Base-by-base conservation (phyloP, 129 eudicot genomes). In the Rutidosis leptorrhynchoides region DNA sequence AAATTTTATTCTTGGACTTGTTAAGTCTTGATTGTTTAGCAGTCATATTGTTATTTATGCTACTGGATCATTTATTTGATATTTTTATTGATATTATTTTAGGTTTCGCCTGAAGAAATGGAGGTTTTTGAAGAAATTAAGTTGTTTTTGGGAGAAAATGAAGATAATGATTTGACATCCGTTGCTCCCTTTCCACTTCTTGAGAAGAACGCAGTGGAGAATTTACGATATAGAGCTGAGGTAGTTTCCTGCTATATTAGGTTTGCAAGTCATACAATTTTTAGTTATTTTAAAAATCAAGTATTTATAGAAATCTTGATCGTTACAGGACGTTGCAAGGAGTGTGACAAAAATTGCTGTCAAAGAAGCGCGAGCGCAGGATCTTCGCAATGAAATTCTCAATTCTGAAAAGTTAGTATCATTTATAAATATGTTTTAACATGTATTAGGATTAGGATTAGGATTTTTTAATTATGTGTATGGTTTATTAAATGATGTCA, bases 181-280 rank as follows among this genome's bases (percentile, higher is more conserved):
- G 78, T 94, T 61, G 87, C 85, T 63, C 87, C 87, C 37, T 94
- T 89, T 75, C 94, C 94, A 68, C 83, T 84, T 71, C 84, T 87
- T n/a, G 80, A 77, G 64, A 85, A 84, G 81, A 86, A 84, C 68
- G 99, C 97, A 1, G 97, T 89, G 63, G 99, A 89, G 66, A 83
- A 85, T 65, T 76, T 94, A 69, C 85, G 99, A n/a, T 94, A 94
- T 74, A 80, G 99, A 73, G 90, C 97, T 6, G 99, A 89, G 97
- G 99, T 89, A 86, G 69, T 30, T 71, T 10, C 21, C 45, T 27
- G 52, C 19, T 17, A 51, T 17, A 5, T 43, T 61, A 25, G 9
- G 17, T 59, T 48, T 30, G 3, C 17, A 72, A 72, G 30, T 8
- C 19, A 42, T 68, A 25, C 2, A 25, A 24, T 7, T 59, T 14